Conservation (phyloP, 129 eudicot genomes). For the Flaveria trinervia region DNA sequence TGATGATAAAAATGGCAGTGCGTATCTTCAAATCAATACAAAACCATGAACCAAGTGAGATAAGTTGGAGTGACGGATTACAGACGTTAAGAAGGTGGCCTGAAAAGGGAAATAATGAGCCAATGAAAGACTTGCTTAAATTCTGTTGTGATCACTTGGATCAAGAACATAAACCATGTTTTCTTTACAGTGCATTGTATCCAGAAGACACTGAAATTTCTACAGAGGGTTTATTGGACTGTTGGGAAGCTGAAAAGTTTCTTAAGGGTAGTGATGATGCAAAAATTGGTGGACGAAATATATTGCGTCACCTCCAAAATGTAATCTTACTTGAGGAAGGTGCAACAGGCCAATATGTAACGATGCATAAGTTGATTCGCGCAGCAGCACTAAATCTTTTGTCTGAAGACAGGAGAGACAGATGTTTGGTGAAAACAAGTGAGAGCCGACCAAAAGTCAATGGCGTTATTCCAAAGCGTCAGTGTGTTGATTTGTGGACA, state of each 20-base stretch:
- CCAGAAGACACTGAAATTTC: constrained; percentile 39
- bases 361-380: no score
- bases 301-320: constrained; percentile 33
- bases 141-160: constrained; percentile 38
- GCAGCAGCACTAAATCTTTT: no score
- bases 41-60: constrained; percentile 17
- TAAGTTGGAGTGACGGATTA: constrained; percentile 35
- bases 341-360: background rate
- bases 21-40: constrained; percentile 35
- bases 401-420: no score
- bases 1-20: constrained; percentile 41
- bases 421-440: no score
- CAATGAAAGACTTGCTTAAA: constrained; percentile 27
- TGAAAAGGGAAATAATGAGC: constrained; percentile 27
- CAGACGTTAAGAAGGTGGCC: constrained; percentile 32
- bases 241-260: constrained; percentile 43
- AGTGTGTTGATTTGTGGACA: no score
- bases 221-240: constrained; percentile 30
- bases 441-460: no score
- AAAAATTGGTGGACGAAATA: constrained; percentile 18
- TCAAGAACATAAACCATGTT: constrained; percentile 34
- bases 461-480: no score
- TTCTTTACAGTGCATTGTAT: constrained; percentile 44
- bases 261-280: constrained; percentile 23
- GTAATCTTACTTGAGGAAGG: constrained; percentile 37